Conservation (phyloP, 179 eudicot genomes). For the Gypsophila paniculata region DNA sequence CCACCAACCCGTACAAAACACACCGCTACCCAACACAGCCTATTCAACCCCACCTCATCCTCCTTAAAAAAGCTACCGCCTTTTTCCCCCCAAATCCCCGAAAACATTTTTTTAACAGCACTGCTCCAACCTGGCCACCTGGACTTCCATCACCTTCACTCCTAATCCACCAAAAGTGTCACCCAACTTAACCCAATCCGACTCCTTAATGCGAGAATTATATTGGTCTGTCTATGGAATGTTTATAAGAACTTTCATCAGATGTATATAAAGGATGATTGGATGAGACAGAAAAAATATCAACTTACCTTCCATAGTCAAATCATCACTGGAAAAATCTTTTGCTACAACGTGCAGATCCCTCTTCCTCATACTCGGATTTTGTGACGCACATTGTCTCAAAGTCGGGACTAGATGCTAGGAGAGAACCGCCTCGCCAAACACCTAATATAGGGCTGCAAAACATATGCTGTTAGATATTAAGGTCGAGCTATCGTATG, state of each 20-base stretch:
- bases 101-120: too few species aligned
- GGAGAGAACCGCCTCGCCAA: constrained; percentile 97
- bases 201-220: background rate
- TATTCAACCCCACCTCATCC: too few species aligned
- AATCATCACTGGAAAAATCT: constrained; percentile 67
- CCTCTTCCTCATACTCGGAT: constrained; percentile 90
- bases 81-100: too few species aligned
- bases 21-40: too few species aligned
- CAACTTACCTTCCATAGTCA: constrained; percentile 23
- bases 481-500: background rate
- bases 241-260: background rate
- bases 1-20: too few species aligned
- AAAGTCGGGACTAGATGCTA: constrained; percentile 97
- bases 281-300: constrained; percentile 6
- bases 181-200: too few species aligned
- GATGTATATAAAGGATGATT: background rate
- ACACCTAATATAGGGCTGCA: constrained; percentile 87
- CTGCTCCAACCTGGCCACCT: too few species aligned
- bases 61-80: too few species aligned
- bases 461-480: constrained; percentile 14
- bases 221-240: background rate
- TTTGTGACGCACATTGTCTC: constrained; percentile 91
- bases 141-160: too few species aligned
- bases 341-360: constrained; percentile 75
- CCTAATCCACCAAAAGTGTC: too few species aligned